These are phyloP conservation scores for Ceratobasidium sp. DNA, from an alignment of 1,284 basidiomycete species.

Conservation along the genomic window DNA sequence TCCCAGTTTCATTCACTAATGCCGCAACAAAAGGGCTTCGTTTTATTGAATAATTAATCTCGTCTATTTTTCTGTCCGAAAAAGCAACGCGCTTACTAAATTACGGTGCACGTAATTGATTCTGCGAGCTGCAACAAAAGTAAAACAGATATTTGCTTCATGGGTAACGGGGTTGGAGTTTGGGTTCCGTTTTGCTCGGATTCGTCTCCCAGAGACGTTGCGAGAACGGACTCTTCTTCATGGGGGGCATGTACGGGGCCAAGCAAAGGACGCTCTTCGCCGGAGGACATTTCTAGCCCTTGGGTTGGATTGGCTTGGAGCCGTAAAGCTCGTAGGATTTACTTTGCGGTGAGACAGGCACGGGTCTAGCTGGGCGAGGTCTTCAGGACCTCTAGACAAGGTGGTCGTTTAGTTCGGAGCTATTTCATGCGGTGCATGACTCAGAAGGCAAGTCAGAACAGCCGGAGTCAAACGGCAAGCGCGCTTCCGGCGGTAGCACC, in stretches of 20 bases:
- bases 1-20: slow-evolving; percentile 38
- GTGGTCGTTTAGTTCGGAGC: too few relatives aligned
- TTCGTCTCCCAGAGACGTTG: not conserved
- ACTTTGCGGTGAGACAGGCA: too few relatives aligned
- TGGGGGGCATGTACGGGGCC: slow-evolving; percentile 15
- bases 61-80: slow-evolving; percentile 20
- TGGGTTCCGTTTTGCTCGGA: not conserved
- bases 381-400: too few relatives aligned
- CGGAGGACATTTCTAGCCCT: too few relatives aligned
- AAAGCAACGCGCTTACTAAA: not conserved
- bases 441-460: too few relatives aligned
- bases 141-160: slow-evolving; percentile 33
- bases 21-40: slow-evolving; percentile 12
- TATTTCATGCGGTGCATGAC: too few relatives aligned
- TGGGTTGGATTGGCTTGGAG: too few relatives aligned
- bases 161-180: slow-evolving; percentile 34
- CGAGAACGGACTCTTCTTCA: not conserved
- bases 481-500: too few relatives aligned
- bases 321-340: too few relatives aligned
- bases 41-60: too few relatives aligned
- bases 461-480: too few relatives aligned
- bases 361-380: too few relatives aligned
- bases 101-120: slow-evolving; percentile 25
- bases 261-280: slow-evolving; percentile 12
- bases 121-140: slow-evolving; percentile 36